These are phyloP conservation scores for Fraxinus albicans DNA, from an alignment of 305 asterid genomes.

Conservation along the genomic window DNA sequence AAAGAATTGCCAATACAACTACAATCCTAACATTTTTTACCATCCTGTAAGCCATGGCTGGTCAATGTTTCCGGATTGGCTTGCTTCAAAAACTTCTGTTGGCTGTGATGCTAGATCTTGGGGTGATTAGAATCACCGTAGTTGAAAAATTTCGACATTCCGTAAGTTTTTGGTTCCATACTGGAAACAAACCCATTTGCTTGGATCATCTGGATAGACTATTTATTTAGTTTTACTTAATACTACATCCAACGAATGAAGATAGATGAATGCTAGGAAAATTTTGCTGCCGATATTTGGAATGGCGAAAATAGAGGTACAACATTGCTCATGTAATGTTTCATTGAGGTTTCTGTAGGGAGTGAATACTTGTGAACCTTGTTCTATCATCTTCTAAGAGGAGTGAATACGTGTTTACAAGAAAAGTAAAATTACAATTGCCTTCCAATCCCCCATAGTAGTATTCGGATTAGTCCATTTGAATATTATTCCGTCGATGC, in stretches of 20 bases:
- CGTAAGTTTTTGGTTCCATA: not conserved
- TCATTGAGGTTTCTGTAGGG: not conserved
- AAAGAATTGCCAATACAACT: too few relatives aligned
- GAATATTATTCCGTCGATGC: slow-evolving; percentile 6
- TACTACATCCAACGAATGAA: not conserved
- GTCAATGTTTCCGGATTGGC: slow-evolving; percentile 7
- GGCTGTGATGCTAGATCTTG: not conserved
- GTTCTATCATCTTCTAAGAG: slow-evolving; percentile 1
- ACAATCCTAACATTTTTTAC: slow-evolving; percentile 12
- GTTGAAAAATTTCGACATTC: not conserved
- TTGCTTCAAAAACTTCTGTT: not conserved
- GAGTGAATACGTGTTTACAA: slow-evolving; percentile 28
- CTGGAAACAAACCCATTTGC: not conserved
- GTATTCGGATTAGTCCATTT: slow-evolving; percentile 3
- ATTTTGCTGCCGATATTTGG: not conserved
- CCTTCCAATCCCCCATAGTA: slow-evolving; percentile 6
- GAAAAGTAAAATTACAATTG: slow-evolving; percentile 20
- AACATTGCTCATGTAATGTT: not conserved
- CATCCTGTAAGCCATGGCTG: slow-evolving; percentile 28
- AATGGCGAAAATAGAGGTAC: not conserved
- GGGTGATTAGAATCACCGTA: not conserved
- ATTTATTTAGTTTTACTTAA: not conserved
- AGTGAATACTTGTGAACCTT: not conserved
- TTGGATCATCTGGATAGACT: not conserved
- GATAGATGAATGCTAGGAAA: not conserved